Evolutionary conservation across 23 red algal species (phyloP).

Genomic region (Gracilaria gracilis): DNA sequence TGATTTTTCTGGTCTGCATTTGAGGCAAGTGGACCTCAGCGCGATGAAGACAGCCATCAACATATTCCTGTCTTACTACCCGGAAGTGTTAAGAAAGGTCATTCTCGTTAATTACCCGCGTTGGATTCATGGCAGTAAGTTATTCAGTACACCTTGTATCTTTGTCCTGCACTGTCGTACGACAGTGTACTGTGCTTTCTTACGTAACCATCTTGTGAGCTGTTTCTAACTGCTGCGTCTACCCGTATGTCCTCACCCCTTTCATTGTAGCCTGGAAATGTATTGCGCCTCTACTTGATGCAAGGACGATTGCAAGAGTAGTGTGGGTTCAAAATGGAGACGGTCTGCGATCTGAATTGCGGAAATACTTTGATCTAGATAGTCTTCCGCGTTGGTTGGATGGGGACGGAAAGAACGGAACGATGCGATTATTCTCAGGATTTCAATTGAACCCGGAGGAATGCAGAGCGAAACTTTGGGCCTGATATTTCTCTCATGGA

Average conservation of each 20-base stretch:
- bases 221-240: background rate
- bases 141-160: background rate
- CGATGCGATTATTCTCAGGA: constrained; percentile 28
- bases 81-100: constrained; percentile 47
- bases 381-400: constrained; percentile 37
- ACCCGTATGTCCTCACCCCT: background rate
- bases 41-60: constrained; percentile 44
- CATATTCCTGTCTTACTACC: constrained; percentile 45
- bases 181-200: background rate
- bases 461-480: constrained; percentile 24
- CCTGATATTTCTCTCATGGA: background rate
- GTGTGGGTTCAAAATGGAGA: constrained; percentile 13
- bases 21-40: constrained; percentile 46
- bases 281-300: constrained; percentile 37
- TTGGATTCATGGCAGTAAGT: constrained; percentile 71
- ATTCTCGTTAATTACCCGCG: constrained; percentile 57
- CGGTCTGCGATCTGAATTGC: constrained; percentile 15
- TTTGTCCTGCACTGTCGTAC: background rate
- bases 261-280: constrained; percentile 38
- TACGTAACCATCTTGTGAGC: background rate
- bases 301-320: constrained; percentile 45
- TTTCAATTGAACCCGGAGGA: constrained; percentile 22
- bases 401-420: constrained; percentile 31
- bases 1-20: constrained; percentile 37
- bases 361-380: constrained; percentile 26